Percentiles rank a stretch among this genome's conserved stretches.
These are phyloP conservation scores for Penicillium turbatum DNA, from an alignment of 495 filamentous ascomycete genomes.

Conservation along the genomic window DNA sequence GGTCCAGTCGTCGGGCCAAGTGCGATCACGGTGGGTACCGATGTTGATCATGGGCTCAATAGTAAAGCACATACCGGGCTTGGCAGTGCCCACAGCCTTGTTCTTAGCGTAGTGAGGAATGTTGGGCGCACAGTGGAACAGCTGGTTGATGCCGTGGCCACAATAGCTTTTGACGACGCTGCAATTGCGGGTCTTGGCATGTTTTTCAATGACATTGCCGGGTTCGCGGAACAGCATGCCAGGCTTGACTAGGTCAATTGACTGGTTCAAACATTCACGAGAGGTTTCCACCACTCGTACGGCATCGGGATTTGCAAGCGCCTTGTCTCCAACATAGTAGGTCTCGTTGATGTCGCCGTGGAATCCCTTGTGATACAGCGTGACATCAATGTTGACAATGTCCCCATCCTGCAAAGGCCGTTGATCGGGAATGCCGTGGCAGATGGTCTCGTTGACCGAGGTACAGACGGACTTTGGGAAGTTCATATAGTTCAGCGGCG, in stretches of 20 bases:
- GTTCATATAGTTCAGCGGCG: slow-evolving; percentile 89
- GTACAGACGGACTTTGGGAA: slow-evolving; percentile 99
- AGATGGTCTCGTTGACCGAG: slow-evolving; percentile 93
- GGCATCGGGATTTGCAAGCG: slow-evolving; percentile 67
- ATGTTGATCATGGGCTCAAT: slow-evolving; percentile 91
- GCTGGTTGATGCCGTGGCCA: slow-evolving; percentile 79
- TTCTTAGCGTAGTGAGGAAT: slow-evolving; percentile 88
- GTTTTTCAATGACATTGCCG: slow-evolving; percentile 79
- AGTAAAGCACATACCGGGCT: slow-evolving; percentile 88
- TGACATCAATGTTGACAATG: slow-evolving; percentile 86
- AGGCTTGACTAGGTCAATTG: slow-evolving; percentile 81
- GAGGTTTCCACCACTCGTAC: slow-evolving; percentile 83
- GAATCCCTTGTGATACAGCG: slow-evolving; percentile 80
- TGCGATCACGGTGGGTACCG: slow-evolving; percentile 74
- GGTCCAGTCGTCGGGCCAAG: slow-evolving; percentile 91
- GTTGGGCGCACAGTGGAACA: slow-evolving; percentile 82
- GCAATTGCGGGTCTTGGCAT: slow-evolving; percentile 72
- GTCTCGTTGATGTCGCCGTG: slow-evolving; percentile 91
- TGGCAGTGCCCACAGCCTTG: slow-evolving; percentile 82
- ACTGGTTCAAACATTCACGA: slow-evolving; percentile 74
- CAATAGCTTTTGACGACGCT: slow-evolving; percentile 87
- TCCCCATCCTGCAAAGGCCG: slow-evolving; percentile 76
- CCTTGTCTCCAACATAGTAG: slow-evolving; percentile 80
- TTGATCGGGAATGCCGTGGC: slow-evolving; percentile 85
- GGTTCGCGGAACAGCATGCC: slow-evolving; percentile 82